A percentile compares a stretch with the other conserved stretches of the same genome.
Evolutionary conservation across 1,284 basidiomycete genomes (phyloP).

Genomic region (Sparassis latifolia): DNA sequence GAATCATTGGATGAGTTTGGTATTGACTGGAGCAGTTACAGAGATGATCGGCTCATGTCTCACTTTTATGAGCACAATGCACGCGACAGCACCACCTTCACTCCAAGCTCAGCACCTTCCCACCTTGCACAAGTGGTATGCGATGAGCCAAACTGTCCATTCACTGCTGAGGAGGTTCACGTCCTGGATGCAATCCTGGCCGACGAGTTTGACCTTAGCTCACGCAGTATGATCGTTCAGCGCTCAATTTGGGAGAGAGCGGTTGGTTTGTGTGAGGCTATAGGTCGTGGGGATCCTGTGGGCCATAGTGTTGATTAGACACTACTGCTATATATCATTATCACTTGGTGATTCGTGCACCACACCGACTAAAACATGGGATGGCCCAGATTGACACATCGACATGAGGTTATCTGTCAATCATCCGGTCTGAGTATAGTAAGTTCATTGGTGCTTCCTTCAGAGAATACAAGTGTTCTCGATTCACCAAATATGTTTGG

Average conservation of each 20-base stretch:
- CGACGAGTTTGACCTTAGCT: background rate
- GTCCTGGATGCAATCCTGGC: background rate
- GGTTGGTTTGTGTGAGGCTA: background rate
- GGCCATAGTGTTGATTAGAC: slow-evolving; percentile 26
- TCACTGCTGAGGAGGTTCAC: background rate
- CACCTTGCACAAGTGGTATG: background rate
- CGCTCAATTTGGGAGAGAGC: background rate
- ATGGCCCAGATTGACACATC: too few relatives aligned
- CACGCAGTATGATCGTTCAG: background rate
- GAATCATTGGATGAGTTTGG: slow-evolving; percentile 14
- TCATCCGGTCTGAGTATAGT: too few relatives aligned
- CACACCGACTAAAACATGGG: too few relatives aligned
- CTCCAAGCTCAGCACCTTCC: background rate
- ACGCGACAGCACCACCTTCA: background rate
- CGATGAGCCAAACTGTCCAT: background rate
- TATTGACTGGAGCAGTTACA: background rate
- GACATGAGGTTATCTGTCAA: too few relatives aligned
- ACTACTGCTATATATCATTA: slow-evolving; percentile 12
- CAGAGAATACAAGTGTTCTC: background rate
- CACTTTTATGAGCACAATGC: background rate
- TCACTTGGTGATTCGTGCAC: slow-evolving; percentile 15
- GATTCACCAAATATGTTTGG: too few relatives aligned
- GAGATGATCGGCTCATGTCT: background rate
- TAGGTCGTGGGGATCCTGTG: background rate
- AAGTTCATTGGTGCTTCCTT: slow-evolving; percentile 16